Evolutionary conservation across 306 rosid genomes (phyloP), one percentile per base, ranked within the genome.

Genomic region (Malus domestica): DNA sequence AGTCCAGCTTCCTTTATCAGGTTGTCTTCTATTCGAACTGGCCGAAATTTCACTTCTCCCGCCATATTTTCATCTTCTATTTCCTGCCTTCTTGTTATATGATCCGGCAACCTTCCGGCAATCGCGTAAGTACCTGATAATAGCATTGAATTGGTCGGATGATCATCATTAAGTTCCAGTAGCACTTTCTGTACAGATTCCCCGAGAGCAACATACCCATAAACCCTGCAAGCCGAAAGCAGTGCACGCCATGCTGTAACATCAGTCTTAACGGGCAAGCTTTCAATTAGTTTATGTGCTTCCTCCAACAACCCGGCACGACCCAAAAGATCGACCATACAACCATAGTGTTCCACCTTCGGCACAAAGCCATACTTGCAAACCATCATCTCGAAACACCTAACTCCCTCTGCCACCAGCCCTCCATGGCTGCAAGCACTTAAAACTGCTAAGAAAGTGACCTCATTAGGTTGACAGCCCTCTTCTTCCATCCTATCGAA

Each of bases 371-470:
- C 85, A 78, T 82, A 83, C 62, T 85, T 62, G 67, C 77, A 70
- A 74, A 91, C 89, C 91, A 89, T 89, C 63, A 51, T 61, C 81
- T 86, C 86, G 68, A 89, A 89, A 83, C 86, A 75, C 49, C 70
- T 52, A 76, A 82, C 55, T 76, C 93, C 95, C 66, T 89, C 91
- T 52, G 52, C 75, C 35, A 91, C 86, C 16, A 86, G 80, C 23
- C 97, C 93, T 77, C 91, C 97, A 82, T 89, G 97, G 79, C 95
- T 84, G 78, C 91, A 89, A 23, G 95, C 89, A 65, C 78, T 88
- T 38, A 88, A 74, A 76, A 84, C 78, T 33, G 89, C 90, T 81
- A 91, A 81, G 84, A 91, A 86, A 18, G 94, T 85, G 30, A 89
- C 79, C 73, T 82, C 86, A 75, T 91, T 89, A 12, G 97, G 93